Evolutionary conservation across 164 flowering plant species (phyloP).

Genomic region (Piper betle): DNA sequence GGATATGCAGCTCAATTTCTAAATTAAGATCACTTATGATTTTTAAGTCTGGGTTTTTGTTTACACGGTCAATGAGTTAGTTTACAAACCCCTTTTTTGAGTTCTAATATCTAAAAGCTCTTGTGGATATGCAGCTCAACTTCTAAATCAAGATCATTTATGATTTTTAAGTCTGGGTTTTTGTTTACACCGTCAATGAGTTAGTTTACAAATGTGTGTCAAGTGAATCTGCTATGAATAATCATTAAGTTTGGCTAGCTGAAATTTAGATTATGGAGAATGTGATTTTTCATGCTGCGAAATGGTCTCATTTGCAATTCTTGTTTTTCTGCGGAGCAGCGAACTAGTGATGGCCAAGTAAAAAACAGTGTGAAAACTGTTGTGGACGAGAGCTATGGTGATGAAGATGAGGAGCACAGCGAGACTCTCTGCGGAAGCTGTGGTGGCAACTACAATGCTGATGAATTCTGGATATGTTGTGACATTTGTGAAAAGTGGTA

Average conservation of each 20-base stretch:
- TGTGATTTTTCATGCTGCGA: not conserved
- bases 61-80: no score
- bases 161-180: no score
- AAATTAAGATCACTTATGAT: no score
- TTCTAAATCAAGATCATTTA: no score
- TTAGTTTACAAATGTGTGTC: no score
- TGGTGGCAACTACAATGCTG: conserved; percentile 67
- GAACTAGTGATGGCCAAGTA: conserved; percentile 64
- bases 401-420: conserved; percentile 82
- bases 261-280: not conserved
- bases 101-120: no score
- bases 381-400: conserved; percentile 48
- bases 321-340: conserved; percentile 22
- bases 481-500: conserved; percentile 87
- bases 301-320: not conserved
- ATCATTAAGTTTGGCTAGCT: not conserved
- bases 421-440: conserved; percentile 91
- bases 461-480: conserved; percentile 90
- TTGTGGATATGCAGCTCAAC: no score
- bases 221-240: no score
- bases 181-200: no score
- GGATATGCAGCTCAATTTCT: no score
- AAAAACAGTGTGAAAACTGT: conserved; percentile 49
- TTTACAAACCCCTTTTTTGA: no score
- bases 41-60: no score